A percentile compares a stretch with the other conserved stretches of the same genome.
Conservation (phyloP, 441 rosid species). For the Euphorbia schlechtendalii region DNA sequence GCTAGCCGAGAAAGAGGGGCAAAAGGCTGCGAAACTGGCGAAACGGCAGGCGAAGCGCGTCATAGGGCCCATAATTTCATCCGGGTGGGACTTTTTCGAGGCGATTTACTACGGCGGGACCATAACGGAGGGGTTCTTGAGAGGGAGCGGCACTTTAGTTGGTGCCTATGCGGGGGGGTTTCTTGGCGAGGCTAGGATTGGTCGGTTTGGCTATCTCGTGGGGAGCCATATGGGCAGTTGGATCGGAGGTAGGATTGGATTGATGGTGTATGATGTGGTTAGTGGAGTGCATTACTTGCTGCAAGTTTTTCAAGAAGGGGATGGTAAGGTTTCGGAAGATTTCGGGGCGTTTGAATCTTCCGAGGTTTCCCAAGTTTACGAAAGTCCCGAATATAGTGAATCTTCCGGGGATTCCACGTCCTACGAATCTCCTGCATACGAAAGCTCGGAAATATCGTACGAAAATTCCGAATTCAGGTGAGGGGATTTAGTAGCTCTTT, state of each 20-base stretch:
- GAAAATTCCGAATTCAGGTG: slow-evolving; percentile 20
- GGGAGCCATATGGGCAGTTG: slow-evolving; percentile 93
- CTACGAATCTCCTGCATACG: slow-evolving; percentile 18
- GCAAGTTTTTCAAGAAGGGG: slow-evolving; percentile 30
- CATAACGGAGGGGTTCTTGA: slow-evolving; percentile 70
- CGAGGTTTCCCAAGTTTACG: slow-evolving; percentile 20
- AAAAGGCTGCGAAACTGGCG: slow-evolving; percentile 77
- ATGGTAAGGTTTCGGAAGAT: slow-evolving; percentile 8
- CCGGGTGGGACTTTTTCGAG: slow-evolving; percentile 95
- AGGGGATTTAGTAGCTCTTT: not conserved
- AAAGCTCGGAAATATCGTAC: slow-evolving; percentile 9
- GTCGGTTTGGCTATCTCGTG: slow-evolving; percentile 75
- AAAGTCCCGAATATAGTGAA: slow-evolving; percentile 24
- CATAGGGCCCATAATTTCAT: slow-evolving; percentile 77
- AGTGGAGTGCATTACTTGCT: slow-evolving; percentile 46
- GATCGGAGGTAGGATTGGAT: slow-evolving; percentile 86
- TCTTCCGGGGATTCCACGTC: slow-evolving; percentile 3
- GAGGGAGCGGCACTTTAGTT: slow-evolving; percentile 71
- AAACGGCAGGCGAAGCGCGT: slow-evolving; percentile 72
- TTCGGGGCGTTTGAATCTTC: slow-evolving; percentile 7
- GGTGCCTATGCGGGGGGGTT: slow-evolving; percentile 79
- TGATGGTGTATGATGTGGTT: slow-evolving; percentile 81
- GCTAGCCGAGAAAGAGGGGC: slow-evolving; percentile 66
- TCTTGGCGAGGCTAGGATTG: slow-evolving; percentile 64
- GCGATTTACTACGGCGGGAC: slow-evolving; percentile 88